Conservation (phyloP, 345 rosid species). For the Viola odorata region DNA sequence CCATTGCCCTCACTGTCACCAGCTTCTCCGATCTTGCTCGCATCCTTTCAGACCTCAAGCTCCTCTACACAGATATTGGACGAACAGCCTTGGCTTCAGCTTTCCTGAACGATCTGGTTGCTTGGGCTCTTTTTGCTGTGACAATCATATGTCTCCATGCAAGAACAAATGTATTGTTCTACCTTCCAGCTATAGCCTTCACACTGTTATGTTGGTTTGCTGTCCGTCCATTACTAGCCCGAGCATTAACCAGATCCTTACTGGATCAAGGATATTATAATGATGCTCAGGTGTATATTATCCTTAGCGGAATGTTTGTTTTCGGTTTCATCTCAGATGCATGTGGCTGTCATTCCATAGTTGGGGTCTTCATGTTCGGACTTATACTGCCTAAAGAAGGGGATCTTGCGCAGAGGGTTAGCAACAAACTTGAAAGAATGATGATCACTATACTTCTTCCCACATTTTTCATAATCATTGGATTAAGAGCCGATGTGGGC, state of each 20-base stretch:
- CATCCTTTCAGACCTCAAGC: slow-evolving; percentile 60
- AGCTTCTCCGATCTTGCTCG: slow-evolving; percentile 58
- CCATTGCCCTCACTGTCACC: slow-evolving; percentile 41
- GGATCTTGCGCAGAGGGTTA: slow-evolving; percentile 22
- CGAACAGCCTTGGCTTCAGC: slow-evolving; percentile 43
- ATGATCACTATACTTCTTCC: slow-evolving; percentile 5
- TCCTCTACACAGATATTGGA: slow-evolving; percentile 55
- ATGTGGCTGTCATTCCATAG: slow-evolving; percentile 10
- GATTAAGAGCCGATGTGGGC: background rate
- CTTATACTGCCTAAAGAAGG: slow-evolving; percentile 13
- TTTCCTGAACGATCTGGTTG: slow-evolving; percentile 34
- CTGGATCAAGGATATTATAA: slow-evolving; percentile 20
- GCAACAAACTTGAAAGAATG: slow-evolving; percentile 23
- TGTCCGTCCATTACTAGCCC: slow-evolving; percentile 36
- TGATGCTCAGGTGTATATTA: slow-evolving; percentile 2
- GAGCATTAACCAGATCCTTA: slow-evolving; percentile 24
- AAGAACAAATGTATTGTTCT: background rate
- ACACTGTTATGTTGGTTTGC: slow-evolving; percentile 24
- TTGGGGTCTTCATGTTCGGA: slow-evolving; percentile 18
- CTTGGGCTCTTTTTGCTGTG: slow-evolving; percentile 44
- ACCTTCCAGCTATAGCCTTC: slow-evolving; percentile 26
- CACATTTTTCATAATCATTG: slow-evolving; percentile 2
- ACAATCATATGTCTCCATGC: slow-evolving; percentile 8
- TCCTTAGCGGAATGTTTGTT: slow-evolving; percentile 7
- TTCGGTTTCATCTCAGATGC: slow-evolving; percentile 15